Percentiles rank a stretch among this genome's conserved stretches.
phyloP scores from a whole-genome alignment of 441 rosid species.

The Euphorbia schlechtendalii region DNA sequence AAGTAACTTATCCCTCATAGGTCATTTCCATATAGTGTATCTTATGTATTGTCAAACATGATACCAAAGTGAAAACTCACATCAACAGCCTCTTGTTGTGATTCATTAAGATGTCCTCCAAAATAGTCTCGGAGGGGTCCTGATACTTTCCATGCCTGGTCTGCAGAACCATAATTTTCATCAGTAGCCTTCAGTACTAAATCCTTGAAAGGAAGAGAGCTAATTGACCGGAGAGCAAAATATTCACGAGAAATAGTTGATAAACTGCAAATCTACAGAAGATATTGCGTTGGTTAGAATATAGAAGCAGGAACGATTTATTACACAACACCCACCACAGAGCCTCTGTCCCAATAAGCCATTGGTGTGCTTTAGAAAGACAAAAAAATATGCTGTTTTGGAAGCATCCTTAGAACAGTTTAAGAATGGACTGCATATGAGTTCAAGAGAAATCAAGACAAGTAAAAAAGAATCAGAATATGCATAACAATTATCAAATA shows the following conservation, averaged over 20 bases:
- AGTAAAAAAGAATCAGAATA: not conserved
- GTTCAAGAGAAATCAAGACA: not conserved
- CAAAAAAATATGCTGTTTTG: not conserved
- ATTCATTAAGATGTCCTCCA: conserved; percentile 60
- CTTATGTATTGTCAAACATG: conserved; percentile 4
- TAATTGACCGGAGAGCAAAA: conserved; percentile 60
- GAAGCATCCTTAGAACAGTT: not conserved
- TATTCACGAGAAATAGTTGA: conserved; percentile 94
- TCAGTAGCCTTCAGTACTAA: conserved; percentile 61
- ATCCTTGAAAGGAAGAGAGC: conserved; percentile 87
- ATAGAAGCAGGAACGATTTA: conserved; percentile 16
- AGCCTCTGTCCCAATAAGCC: not conserved
- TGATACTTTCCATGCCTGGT: conserved; percentile 80
- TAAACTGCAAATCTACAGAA: conserved; percentile 71
- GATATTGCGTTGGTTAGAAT: conserved; percentile 17
- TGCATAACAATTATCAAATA: not conserved
- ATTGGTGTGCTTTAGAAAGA: not conserved
- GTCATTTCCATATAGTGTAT: conserved; percentile 1
- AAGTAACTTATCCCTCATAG: not conserved
- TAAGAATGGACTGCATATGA: not conserved
- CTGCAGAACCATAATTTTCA: conserved; percentile 41
- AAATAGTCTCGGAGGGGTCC: conserved; percentile 49
- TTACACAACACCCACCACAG: not conserved
- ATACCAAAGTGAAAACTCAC: conserved; percentile 36
- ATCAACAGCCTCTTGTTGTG: conserved; percentile 79